Base-by-base conservation (phyloP, 2,329 filamentous ascomycete genomes). In the Elsinoe perseae region DNA sequence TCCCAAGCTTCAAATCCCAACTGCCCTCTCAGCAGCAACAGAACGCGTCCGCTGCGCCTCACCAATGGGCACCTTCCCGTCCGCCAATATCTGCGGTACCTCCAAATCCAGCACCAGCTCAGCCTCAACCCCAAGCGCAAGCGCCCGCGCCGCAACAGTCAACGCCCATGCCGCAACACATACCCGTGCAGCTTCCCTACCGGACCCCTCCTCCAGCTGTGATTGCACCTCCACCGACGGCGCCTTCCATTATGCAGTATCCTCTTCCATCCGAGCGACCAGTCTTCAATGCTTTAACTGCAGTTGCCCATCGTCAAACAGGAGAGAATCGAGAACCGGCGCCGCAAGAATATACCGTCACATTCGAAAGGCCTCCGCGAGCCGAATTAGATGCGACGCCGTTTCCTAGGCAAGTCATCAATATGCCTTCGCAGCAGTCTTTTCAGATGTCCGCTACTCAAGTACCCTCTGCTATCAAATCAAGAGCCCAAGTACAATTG, bases 261-360 rank as follows among this genome's bases (percentile, higher is more conserved):
- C 48, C 48, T 1, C 20, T 38, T 14, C 48, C 12, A 8, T 38
- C 28, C 16, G 48, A 52, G 30, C 48, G 48, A 34, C 48, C 48
- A 3, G 25, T 32, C 10, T 32, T 38, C n/a, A 52, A 52, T 52
- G 48, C 48, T 38, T 20, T 52, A 8, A 38, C 28, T 14, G 48
- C 48, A 21, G 48, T 52, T 2, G 48, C 48, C 12, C 48, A 52
- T 52, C 48, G 48, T n/a, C 48, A 52, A 20, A 52, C 48, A 12
- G 18, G 12, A 34, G 48, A 38, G 10, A 34, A 14, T 10, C 16
- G 21, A 23, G 48, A 52, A n/a, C 48, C 48, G 6, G 48, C 48
- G 7, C 48, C 48, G 25, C 48, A 52, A 12, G 48, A 52, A 14
- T 52, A 52, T n/a, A 52, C 48, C 8, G 48, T 52, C 28, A 52